Base-by-base conservation (phyloP, 2,329 filamentous ascomycete genomes). In the Pezicula radicicola region DNA sequence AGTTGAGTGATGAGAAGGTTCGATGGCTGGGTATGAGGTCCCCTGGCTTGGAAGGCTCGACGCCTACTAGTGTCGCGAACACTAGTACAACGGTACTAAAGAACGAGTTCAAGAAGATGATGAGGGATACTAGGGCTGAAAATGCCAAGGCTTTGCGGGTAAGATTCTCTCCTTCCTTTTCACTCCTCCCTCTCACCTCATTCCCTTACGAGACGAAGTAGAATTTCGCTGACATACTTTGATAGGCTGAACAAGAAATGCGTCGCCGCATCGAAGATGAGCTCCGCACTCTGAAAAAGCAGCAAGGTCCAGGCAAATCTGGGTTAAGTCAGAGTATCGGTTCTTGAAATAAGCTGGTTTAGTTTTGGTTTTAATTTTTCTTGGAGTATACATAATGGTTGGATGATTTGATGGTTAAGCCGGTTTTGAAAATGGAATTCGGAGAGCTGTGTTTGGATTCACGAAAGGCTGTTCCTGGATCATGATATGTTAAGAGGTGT, bases 91-190 rank as follows among this genome's bases (percentile, higher is more conserved):
- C 81, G 69, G 84, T 89, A 39, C 64, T 90, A 63, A 84, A 84
- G 68, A 85, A 84, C 56, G 87, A 90, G 66, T 90, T 90, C 66
- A 88, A 88, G 74, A 89, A 87, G 73, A 89, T 89, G 86, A 89
- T 89, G 85, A 78, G 84, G 57, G 85, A 89, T 63, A 83, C 83
- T 45, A 80, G 85, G 55, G 75, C 77, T 1, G 87, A 90, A 67
- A 84, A 80, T 55, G 72, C 83, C 62, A 86, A 79, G 70, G 73
- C 78, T 54, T 65, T 89, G 51, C 83, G 81, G 73, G 86, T 89
- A 68, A 72, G 81, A 73, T 55, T 43, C 48, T 51, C n/a, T 35
- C 42, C 48, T 53, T 19, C 36, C 9, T 51, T 30, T 40, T 18
- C 48, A 30, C 28, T 30, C 10, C 3, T 28, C 27, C 36, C 13